Evolutionary conservation across 768 basidiomycete species (phyloP).

Genomic region (Kwoniella pini): DNA sequence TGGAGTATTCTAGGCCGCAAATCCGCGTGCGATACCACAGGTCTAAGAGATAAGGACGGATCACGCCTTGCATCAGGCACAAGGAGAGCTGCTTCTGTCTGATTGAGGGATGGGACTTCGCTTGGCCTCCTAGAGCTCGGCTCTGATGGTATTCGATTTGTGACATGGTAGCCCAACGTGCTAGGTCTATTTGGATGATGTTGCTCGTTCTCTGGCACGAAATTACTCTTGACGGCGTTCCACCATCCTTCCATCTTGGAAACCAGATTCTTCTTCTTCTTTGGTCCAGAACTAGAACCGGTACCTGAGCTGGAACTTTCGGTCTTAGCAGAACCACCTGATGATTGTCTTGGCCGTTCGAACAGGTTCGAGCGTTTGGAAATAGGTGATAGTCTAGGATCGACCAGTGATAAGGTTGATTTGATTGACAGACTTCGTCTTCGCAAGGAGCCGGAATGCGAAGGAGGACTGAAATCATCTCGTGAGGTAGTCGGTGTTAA

Average conservation of each 20-base stretch:
- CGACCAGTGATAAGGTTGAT: slow-evolving; percentile 31
- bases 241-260: slow-evolving; percentile 55
- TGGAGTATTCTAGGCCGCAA: slow-evolving; percentile 18
- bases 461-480: slow-evolving; percentile 26
- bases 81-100: slow-evolving; percentile 19
- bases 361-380: slow-evolving; percentile 31
- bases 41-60: slow-evolving; percentile 29
- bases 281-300: slow-evolving; percentile 17
- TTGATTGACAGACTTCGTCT: slow-evolving; percentile 36
- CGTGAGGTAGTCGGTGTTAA: slow-evolving; percentile 38
- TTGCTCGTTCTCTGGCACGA: slow-evolving; percentile 33
- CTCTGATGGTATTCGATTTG: slow-evolving; percentile 41
- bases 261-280: slow-evolving; percentile 47
- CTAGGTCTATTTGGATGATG: slow-evolving; percentile 19
- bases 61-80: slow-evolving; percentile 30
- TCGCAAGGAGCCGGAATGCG: slow-evolving; percentile 4
- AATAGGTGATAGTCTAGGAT: slow-evolving; percentile 36
- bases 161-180: slow-evolving; percentile 18
- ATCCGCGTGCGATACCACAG: slow-evolving; percentile 39
- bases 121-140: slow-evolving; percentile 43
- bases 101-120: slow-evolving; percentile 17
- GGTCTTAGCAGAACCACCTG: slow-evolving; percentile 35
- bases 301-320: slow-evolving; percentile 20
- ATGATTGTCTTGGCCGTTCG: slow-evolving; percentile 38
- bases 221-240: slow-evolving; percentile 55